Percentiles rank a stretch among this genome's conserved stretches.
phyloP scores from a whole-genome alignment of 1,284 basidiomycete genomes.

The Coniferiporia sulphurascens region DNA sequence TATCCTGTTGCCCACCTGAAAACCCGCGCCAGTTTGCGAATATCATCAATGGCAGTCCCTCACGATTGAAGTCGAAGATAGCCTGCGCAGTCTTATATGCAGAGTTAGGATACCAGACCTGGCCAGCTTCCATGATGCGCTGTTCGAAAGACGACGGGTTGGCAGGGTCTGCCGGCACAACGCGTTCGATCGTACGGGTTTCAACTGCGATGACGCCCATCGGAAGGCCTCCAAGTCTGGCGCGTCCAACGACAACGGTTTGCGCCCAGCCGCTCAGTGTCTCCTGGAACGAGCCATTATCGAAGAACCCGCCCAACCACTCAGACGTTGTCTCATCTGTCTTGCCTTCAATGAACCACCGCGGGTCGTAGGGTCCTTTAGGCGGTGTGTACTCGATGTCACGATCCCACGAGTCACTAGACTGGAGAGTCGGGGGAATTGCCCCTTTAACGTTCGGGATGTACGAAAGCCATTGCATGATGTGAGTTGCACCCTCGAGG shows the following conservation, averaged over 20 bases:
- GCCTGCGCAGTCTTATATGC: constrained; percentile 99
- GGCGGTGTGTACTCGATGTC: constrained; percentile 88
- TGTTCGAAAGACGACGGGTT: constrained; percentile 97
- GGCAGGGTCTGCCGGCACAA: constrained; percentile 98
- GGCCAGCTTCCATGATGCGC: constrained; percentile 97
- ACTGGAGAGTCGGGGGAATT: constrained; percentile 70
- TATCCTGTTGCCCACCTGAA: constrained; percentile 98
- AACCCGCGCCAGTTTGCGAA: constrained; percentile 99
- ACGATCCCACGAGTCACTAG: constrained; percentile 87
- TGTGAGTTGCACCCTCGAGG: constrained; percentile 89
- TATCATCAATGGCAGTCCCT: constrained; percentile 95
- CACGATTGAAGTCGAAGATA: constrained; percentile 97
- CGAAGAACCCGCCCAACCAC: constrained; percentile 91
- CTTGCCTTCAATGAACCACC: constrained; percentile 97
- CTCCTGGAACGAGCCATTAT: constrained; percentile 95
- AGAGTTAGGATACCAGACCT: constrained; percentile 99
- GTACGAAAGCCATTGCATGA: constrained; percentile 94
- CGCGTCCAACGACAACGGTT: constrained; percentile 96
- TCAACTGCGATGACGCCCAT: constrained; percentile 98
- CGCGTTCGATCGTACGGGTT: constrained; percentile 94
- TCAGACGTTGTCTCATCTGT: constrained; percentile 73
- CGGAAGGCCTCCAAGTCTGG: constrained; percentile 94
- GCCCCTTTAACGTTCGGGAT: constrained; percentile 80
- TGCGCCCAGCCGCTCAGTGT: constrained; percentile 96
- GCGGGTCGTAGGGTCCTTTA: constrained; percentile 94